Evolutionary conservation across 306 rosid genomes (phyloP).

Genomic region (Cucurbita argyrosperma): DNA sequence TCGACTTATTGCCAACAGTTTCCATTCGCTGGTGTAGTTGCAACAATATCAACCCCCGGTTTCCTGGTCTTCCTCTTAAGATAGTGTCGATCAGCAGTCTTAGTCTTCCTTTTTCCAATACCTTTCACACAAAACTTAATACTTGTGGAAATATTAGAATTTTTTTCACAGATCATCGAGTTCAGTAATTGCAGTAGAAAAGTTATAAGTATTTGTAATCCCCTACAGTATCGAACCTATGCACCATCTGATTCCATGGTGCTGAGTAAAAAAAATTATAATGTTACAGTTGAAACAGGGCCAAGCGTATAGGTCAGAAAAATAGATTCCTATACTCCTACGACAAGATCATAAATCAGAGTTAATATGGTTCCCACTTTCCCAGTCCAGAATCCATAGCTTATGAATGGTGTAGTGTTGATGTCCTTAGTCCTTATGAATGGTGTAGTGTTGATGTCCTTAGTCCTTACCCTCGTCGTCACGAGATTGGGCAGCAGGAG

Average conservation of each 20-base stretch:
- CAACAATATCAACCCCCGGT: background rate
- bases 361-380: background rate
- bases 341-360: slow-evolving; percentile 1
- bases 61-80: background rate
- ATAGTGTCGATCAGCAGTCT: background rate
- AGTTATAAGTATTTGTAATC: background rate
- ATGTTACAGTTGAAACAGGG: slow-evolving; percentile 5
- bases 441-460: background rate
- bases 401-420: background rate
- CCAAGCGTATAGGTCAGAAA: slow-evolving; percentile 30
- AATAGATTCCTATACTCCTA: slow-evolving; percentile 24
- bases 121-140: background rate
- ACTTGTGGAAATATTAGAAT: background rate
- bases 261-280: background rate
- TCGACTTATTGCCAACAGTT: background rate
- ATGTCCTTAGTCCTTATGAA: slow-evolving; percentile 12
- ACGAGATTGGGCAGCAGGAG: slow-evolving; percentile 5
- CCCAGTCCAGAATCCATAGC: background rate
- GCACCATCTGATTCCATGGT: background rate
- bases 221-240: background rate
- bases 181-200: background rate
- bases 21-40: background rate
- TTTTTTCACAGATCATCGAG: background rate
- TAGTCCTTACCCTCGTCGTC: slow-evolving; percentile 19
- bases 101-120: background rate